Conservation (phyloP, 2,329 filamentous ascomycete species). For the Arthrobotrys iridis region DNA sequence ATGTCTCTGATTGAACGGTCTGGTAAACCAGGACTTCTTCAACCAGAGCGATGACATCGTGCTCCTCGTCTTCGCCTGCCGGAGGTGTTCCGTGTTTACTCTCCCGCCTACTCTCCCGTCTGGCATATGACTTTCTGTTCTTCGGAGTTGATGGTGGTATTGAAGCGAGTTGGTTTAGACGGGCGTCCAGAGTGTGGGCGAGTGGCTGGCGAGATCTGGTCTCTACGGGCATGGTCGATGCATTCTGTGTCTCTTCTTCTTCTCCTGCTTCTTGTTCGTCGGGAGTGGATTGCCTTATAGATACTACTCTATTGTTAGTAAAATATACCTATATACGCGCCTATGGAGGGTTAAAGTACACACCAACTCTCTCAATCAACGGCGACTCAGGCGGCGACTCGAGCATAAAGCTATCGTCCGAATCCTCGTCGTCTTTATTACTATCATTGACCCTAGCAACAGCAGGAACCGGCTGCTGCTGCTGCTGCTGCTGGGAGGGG, state of each 20-base stretch:
- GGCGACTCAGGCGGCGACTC: slow-evolving; percentile 43
- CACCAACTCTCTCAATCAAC: slow-evolving; percentile 10
- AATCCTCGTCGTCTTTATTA: slow-evolving; percentile 6
- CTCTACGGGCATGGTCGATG: background rate
- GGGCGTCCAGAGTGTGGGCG: background rate
- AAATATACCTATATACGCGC: background rate
- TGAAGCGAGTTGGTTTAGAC: slow-evolving; percentile 13
- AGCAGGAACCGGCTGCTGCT: background rate
- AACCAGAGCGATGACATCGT: background rate
- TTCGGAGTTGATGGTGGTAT: background rate
- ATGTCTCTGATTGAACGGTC: background rate
- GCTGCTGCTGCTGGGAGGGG: slow-evolving; percentile 15
- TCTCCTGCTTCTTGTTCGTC: background rate
- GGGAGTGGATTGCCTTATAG: background rate
- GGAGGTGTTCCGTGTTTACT: background rate
- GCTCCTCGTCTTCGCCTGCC: no score
- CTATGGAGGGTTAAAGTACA: background rate
- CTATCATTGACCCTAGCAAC: background rate
- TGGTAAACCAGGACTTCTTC: background rate
- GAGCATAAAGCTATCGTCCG: slow-evolving; percentile 38
- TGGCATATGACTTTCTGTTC: background rate
- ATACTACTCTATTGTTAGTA: slow-evolving; percentile 3
- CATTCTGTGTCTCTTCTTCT: background rate
- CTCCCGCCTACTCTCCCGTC: background rate
- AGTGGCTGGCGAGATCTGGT: slow-evolving; percentile 18